Evolutionary conservation across 306 rosid genomes (phyloP).

Genomic region (Cucumis cinereus): DNA sequence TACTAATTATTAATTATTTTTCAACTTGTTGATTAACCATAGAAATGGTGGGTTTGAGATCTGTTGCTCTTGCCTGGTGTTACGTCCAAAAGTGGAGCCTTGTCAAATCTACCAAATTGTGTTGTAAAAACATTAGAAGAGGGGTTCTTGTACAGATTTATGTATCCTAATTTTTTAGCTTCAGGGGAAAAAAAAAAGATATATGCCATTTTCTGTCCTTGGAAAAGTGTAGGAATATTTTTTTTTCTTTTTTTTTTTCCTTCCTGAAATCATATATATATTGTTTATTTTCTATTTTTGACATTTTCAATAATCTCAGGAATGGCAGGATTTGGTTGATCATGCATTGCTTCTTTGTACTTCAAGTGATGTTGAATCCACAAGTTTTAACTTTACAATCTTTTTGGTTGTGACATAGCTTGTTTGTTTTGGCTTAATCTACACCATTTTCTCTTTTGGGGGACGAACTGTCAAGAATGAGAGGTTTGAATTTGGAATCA

Average conservation of each 20-base stretch:
- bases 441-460: not conserved
- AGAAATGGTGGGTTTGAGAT: constrained; percentile 33
- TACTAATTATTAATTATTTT: constrained; percentile 5
- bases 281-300: not conserved
- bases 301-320: not conserved
- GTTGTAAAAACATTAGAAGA: constrained; percentile 7
- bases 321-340: constrained; percentile 1
- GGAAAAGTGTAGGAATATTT: not conserved
- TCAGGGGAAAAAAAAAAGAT: not conserved
- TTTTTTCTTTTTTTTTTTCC: not conserved
- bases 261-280: not conserved
- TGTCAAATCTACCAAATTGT: constrained; percentile 1
- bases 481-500: no score
- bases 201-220: constrained; percentile 1
- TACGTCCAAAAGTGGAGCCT: not conserved
- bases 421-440: not conserved
- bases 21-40: constrained; percentile 15
- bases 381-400: not conserved
- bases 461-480: no score
- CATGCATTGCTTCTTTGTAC: not conserved
- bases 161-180: constrained; percentile 11
- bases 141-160: constrained; percentile 9
- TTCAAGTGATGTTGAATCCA: not conserved
- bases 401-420: not conserved
- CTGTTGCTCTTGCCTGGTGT: constrained; percentile 16